Base-by-base conservation (phyloP, 495 filamentous ascomycete species). In the Bathelium albidoporum region DNA sequence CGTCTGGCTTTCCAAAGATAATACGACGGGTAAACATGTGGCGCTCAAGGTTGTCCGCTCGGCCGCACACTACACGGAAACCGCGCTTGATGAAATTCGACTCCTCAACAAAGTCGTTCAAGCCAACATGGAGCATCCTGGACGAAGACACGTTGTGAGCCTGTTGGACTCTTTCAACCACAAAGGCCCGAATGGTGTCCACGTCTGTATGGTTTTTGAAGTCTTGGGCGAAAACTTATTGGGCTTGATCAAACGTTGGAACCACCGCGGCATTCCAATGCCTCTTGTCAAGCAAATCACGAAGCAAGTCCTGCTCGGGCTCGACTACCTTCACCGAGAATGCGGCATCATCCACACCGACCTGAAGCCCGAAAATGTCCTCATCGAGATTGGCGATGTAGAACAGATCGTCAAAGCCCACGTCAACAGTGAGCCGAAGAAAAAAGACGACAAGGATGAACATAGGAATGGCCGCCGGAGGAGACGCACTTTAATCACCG, bases 171-270 rank as follows among this genome's bases (percentile, higher is more conserved):
- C 90, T 2, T 98, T 98, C 72, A 95, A 96, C 68, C 94, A 97
- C 76, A 95, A 95, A 75, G 94, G 94, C 4, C 94, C 93, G 16
- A 93, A 98, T 74, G 94, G 94, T 43, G 85, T 89, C 32, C 94
- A 98, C 71, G 91, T 97, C 58, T 98, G 94, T 80, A 98, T 98
- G 93, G 94, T 98, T 4, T 98, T 98, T 68, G 94, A 98, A 74
- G 94, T 98, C 14, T 77, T 98, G 58, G 94, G 94, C 16, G 94
- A 98, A 80, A 98, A 98, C 71, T 73, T 98, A 58, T 75, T 98
- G 60, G 94, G 95, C 14, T 75, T 98, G 73, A 98, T 98, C 79
- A 98, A 97, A 82, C 85, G 88, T 63, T 98, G 94, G 89, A 97
- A 97, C 68, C 94, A 98, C 73, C 82, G 94, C 32, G 94, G 94